These are phyloP conservation scores for Mortierella sp. DNA, from an alignment of 371 early-diverging fungal genomes.

Conservation along the genomic window DNA sequence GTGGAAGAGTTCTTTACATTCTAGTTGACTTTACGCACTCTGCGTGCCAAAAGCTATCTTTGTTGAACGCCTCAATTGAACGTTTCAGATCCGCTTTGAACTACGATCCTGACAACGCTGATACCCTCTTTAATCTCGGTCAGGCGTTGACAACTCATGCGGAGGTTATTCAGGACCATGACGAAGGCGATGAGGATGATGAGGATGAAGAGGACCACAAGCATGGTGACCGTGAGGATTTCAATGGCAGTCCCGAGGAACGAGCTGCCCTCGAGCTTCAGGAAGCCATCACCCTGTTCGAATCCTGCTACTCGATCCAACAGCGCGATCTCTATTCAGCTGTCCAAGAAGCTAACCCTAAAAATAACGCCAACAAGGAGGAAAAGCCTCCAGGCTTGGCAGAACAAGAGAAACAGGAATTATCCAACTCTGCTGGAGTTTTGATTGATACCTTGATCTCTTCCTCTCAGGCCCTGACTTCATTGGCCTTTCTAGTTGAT, in stretches of 20 bases:
- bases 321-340: constrained; percentile 42
- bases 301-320: constrained; percentile 64
- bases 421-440: constrained; percentile 53
- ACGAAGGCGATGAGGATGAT: constrained; percentile 63
- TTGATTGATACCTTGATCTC: constrained; percentile 68
- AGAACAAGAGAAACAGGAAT: constrained; percentile 48
- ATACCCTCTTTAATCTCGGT: constrained; percentile 78
- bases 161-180: constrained; percentile 71
- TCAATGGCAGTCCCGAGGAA: constrained; percentile 43
- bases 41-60: constrained; percentile 62
- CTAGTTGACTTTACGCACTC: constrained; percentile 70
- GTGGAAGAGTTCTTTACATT: constrained; percentile 76
- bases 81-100: constrained; percentile 66
- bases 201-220: constrained; percentile 35
- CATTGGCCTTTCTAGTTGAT: constrained; percentile 53
- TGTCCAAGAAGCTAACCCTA: constrained; percentile 29
- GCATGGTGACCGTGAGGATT: constrained; percentile 22
- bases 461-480: constrained; percentile 57
- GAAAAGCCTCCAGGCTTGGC: constrained; percentile 42
- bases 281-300: constrained; percentile 67
- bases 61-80: constrained; percentile 66
- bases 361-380: constrained; percentile 7
- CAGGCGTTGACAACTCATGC: constrained; percentile 76
- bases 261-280: constrained; percentile 66
- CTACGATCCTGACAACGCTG: constrained; percentile 68